These are phyloP conservation scores for Globisporangium takayamanum DNA, from an alignment of 352 stramenopile genomes.

Conservation along the genomic window DNA sequence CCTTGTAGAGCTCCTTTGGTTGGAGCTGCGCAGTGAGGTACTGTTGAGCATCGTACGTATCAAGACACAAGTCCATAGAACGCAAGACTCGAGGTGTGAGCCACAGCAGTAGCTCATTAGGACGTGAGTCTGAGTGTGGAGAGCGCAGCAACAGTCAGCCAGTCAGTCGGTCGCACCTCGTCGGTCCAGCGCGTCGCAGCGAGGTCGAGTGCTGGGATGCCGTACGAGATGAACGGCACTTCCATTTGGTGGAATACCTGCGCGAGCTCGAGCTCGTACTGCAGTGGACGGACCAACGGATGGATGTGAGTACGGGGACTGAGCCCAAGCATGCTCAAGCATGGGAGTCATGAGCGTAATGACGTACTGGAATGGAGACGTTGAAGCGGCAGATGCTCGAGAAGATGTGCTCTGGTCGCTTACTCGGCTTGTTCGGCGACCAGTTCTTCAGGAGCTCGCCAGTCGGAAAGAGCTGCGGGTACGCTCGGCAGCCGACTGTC, in stretches of 20 bases:
- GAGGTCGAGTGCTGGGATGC: conserved; percentile 79
- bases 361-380: conserved; percentile 38
- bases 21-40: conserved; percentile 49
- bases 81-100: too few species aligned
- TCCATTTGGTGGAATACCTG: conserved; percentile 90
- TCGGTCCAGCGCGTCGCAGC: conserved; percentile 82
- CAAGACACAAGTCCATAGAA: too few species aligned
- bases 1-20: conserved; percentile 33
- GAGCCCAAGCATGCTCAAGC: background rate
- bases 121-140: background rate
- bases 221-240: conserved; percentile 91
- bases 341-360: background rate
- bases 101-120: background rate
- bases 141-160: background rate
- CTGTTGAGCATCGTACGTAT: conserved; percentile 2
- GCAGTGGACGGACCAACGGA: conserved; percentile 1
- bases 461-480: conserved; percentile 65
- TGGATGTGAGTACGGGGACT: too few species aligned
- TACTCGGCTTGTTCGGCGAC: conserved; percentile 49
- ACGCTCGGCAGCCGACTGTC: conserved; percentile 35
- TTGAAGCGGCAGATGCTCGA: conserved; percentile 66
- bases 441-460: conserved; percentile 76
- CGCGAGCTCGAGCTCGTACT: conserved; percentile 76
- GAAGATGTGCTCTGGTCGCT: conserved; percentile 30
- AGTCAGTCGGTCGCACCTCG: conserved; percentile 17